Percentiles rank a stretch among this genome's conserved stretches.
phyloP scores from a whole-genome alignment of 768 basidiomycete species.

The Lactifluus rugatus region DNA sequence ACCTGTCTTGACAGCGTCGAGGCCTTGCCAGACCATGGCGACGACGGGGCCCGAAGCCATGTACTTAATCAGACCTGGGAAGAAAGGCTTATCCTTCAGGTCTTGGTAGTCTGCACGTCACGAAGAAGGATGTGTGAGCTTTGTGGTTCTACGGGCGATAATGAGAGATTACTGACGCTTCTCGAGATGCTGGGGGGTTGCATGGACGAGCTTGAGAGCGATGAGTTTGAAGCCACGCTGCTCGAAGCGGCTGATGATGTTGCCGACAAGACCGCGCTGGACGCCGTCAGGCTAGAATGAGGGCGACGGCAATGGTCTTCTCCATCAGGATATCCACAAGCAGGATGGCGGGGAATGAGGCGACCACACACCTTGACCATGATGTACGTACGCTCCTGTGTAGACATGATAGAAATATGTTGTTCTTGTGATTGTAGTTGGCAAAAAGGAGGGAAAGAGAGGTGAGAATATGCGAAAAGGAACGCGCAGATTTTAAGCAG shows the following conservation, averaged over 20 bases:
- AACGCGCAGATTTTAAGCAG: conserved; percentile 25
- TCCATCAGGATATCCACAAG: conserved; percentile 1
- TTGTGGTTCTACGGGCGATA: background rate
- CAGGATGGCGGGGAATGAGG: background rate
- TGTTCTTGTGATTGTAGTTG: conserved; percentile 15
- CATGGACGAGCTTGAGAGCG: conserved; percentile 83
- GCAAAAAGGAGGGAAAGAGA: conserved; percentile 25
- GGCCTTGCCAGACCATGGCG: conserved; percentile 92
- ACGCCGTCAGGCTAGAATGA: conserved; percentile 87
- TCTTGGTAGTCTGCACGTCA: conserved; percentile 83
- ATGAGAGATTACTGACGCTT: conserved; percentile 44
- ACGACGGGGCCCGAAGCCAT: conserved; percentile 95
- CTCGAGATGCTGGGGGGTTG: conserved; percentile 80
- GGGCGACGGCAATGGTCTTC: background rate
- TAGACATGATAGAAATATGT: conserved; percentile 44
- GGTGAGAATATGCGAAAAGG: conserved; percentile 19
- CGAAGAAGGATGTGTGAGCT: background rate
- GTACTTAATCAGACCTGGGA: conserved; percentile 92
- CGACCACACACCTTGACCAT: conserved; percentile 87
- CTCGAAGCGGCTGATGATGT: conserved; percentile 95
- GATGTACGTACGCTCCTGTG: conserved; percentile 90
- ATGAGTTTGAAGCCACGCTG: conserved; percentile 96
- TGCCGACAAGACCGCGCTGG: conserved; percentile 89
- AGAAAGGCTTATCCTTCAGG: conserved; percentile 90
- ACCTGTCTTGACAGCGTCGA: conserved; percentile 90